Evolutionary conservation across 2,329 filamentous ascomycete genomes (phyloP), one percentile per base, ranked within the genome.

Genomic region (Verticillium isaacii): DNA sequence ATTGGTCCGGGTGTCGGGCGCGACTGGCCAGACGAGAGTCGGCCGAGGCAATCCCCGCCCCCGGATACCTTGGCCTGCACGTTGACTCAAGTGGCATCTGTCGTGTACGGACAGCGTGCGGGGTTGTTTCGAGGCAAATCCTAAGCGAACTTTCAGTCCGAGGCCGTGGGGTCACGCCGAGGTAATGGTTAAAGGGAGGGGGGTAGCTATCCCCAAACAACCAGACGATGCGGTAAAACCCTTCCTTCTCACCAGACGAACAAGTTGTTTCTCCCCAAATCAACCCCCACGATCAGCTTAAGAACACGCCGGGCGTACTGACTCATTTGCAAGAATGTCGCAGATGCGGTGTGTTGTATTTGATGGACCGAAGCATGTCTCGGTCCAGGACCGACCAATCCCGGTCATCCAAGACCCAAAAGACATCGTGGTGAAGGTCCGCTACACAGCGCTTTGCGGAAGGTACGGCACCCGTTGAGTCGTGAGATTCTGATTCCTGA

Each of bases 401-500:
- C 93, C 93, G 1, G 84, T 85, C 66, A 82, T 97, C 65, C 81
- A 89, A 68, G 82, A 91, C 63, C 82, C 85, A 6, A 84, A 82
- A 62, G 93, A 97, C 73, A 85, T 94, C 62, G 88, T 97, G 67
- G 86, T 97, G 70, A 93, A 92, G 74, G 91, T 96, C 25, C 83
- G 86, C 64, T 90, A 91, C 68, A 91, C 92, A 32, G 93, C 92
- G 17, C 82, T 97, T 36, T 97, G 93, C 73, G 93, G 93, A 72
- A 94, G 90, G 91, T 93, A 78, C 71, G 85, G 55, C 45, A 32
- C 57, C 56, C 63, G n/a, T 52, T 36, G 41, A 58, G 34, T 50
- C 5, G 29, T 29, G 55, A 52, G 36, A 34, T 37, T 63, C 17
- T 12, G 37, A 61, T 29, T 29, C 60, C 60, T 63, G 29, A 62